Evolutionary conservation across 2,329 filamentous ascomycete genomes (phyloP).

Genomic region (Myriosclerotinia curreyana): DNA sequence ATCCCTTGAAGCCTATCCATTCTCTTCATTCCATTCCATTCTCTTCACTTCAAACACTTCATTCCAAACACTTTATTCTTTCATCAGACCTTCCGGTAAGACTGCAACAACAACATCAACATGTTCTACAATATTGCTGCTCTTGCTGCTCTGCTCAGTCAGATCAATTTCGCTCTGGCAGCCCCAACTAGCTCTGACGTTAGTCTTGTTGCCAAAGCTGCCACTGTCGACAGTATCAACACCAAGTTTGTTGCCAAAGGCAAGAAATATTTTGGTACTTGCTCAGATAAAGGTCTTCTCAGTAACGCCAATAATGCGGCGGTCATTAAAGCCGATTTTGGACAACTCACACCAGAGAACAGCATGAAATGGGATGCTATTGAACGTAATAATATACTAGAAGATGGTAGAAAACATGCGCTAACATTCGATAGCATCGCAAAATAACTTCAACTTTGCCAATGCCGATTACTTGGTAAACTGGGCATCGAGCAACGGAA

Average conservation of each 20-base stretch:
- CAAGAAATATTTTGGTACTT: conserved; percentile 63
- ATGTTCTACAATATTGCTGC: conserved; percentile 25
- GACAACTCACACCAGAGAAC: conserved; percentile 65
- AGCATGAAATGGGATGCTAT: conserved; percentile 66
- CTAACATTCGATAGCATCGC: conserved; percentile 30
- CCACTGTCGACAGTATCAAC: conserved; percentile 47
- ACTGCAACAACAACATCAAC: conserved; percentile 26
- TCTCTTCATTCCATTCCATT: too few relatives aligned
- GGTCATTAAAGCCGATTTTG: conserved; percentile 59
- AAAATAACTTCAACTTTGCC: conserved; percentile 53
- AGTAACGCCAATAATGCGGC: conserved; percentile 48
- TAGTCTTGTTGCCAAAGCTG: not conserved
- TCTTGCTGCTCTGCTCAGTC: conserved; percentile 26
- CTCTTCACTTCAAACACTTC: not conserved
- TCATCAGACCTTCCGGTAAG: not conserved
- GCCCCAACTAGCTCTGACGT: conserved; percentile 21
- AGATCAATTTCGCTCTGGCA: conserved; percentile 27
- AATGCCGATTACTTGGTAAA: conserved; percentile 58
- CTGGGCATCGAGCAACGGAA: conserved; percentile 54
- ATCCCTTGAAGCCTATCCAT: not conserved
- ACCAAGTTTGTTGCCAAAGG: conserved; percentile 57
- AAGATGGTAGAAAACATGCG: not conserved
- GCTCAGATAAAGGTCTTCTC: conserved; percentile 54
- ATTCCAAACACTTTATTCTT: not conserved
- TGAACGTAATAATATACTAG: conserved; percentile 39